Conservation (phyloP, 441 rosid species). For the California macrophylla region DNA sequence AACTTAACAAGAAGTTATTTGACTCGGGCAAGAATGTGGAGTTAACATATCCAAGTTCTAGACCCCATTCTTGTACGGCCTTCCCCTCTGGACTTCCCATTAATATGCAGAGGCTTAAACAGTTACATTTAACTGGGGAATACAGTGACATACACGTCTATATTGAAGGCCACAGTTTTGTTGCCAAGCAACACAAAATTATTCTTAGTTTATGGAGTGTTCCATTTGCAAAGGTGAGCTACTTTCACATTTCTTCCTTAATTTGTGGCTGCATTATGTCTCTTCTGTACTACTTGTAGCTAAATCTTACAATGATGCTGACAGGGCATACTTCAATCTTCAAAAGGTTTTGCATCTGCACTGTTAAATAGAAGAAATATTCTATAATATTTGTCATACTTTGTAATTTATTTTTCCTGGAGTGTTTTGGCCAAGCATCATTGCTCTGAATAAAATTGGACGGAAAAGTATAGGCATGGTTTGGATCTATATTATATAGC, state of each 20-base stretch:
- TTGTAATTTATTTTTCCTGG: not conserved
- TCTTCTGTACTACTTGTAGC: not conserved
- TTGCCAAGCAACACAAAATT: slow-evolving; percentile 56
- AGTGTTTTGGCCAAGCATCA: not conserved
- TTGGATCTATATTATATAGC: not conserved
- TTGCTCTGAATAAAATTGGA: not conserved
- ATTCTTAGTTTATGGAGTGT: slow-evolving; percentile 79
- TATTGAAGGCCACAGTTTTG: slow-evolving; percentile 55
- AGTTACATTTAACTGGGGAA: slow-evolving; percentile 36
- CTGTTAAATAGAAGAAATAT: not conserved
- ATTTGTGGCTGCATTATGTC: slow-evolving; percentile 1
- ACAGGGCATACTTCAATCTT: not conserved
- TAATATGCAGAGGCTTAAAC: slow-evolving; percentile 48
- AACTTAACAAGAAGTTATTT: slow-evolving; percentile 42
- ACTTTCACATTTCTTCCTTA: slow-evolving; percentile 10
- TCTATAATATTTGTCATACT: not conserved
- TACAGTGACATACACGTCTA: slow-evolving; percentile 52
- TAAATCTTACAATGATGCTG: not conserved
- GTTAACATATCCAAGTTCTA: slow-evolving; percentile 47
- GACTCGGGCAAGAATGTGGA: slow-evolving; percentile 47
- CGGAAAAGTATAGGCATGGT: not conserved
- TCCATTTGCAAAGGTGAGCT: slow-evolving; percentile 80
- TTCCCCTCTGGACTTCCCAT: slow-evolving; percentile 68
- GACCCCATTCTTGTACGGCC: slow-evolving; percentile 34
- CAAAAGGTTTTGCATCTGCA: not conserved